Evolutionary conservation across 768 basidiomycete genomes (phyloP).

Genomic region (Amanita molliuscula): DNA sequence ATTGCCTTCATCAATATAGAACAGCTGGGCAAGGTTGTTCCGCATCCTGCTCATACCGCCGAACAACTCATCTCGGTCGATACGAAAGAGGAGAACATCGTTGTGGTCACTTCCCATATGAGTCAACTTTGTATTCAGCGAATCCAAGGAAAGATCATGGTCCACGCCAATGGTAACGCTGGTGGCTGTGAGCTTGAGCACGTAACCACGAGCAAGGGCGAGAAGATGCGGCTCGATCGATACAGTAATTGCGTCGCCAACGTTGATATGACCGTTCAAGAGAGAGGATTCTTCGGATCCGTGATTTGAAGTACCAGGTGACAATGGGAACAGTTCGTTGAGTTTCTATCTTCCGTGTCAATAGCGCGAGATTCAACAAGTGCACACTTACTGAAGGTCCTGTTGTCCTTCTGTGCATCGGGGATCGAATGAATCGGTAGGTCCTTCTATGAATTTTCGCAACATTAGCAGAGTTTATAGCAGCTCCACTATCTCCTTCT

Average conservation of each 20-base stretch:
- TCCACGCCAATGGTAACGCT: slow-evolving; percentile 75
- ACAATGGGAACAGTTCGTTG: background rate
- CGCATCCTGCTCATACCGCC: slow-evolving; percentile 83
- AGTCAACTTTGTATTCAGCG: slow-evolving; percentile 3
- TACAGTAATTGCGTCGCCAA: slow-evolving; percentile 77
- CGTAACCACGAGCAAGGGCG: slow-evolving; percentile 76
- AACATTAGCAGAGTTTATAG: slow-evolving; percentile 9
- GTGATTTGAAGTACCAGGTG: too few species aligned
- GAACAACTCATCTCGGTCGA: slow-evolving; percentile 90
- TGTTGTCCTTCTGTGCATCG: background rate
- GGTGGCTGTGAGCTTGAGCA: slow-evolving; percentile 56
- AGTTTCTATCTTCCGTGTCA: background rate
- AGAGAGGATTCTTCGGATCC: background rate
- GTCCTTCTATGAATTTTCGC: slow-evolving; percentile 69
- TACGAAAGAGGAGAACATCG: slow-evolving; percentile 47
- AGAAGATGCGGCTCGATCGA: slow-evolving; percentile 84
- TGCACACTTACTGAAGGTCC: background rate
- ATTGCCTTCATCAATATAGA: slow-evolving; percentile 55
- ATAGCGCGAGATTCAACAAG: background rate
- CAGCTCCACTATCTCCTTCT: slow-evolving; percentile 6
- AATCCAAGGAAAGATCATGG: slow-evolving; percentile 43
- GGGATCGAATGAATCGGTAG: slow-evolving; percentile 54
- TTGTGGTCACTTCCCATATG: background rate
- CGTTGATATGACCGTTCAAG: slow-evolving; percentile 69
- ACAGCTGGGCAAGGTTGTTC: slow-evolving; percentile 82